Evolutionary conservation across 768 basidiomycete genomes (phyloP).

Genomic region (Podaxis sp.): DNA sequence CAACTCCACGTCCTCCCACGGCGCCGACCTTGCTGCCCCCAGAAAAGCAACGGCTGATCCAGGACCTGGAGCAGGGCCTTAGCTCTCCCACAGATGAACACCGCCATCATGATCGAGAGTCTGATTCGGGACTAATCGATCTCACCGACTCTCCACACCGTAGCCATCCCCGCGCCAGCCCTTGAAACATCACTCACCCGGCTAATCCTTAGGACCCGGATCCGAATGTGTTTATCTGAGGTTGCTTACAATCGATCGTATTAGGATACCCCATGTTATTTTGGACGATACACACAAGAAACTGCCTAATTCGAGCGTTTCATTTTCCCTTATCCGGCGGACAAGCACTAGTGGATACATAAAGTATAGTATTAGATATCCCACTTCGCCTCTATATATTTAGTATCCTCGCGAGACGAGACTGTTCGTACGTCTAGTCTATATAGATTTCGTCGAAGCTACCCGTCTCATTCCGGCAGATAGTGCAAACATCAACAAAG

Average conservation of each 20-base stretch:
- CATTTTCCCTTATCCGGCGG: background rate
- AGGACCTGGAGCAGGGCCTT: slow-evolving; percentile 23
- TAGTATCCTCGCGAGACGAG: slow-evolving; percentile 3
- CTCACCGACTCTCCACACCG: slow-evolving; percentile 5
- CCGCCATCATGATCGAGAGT: slow-evolving; percentile 1
- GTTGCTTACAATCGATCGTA: slow-evolving; percentile 4
- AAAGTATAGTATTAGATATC: background rate
- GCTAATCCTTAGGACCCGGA: background rate
- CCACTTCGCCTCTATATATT: slow-evolving; percentile 15
- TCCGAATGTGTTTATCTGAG: background rate
- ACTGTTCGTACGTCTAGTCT: slow-evolving; percentile 10
- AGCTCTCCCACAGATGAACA: background rate
- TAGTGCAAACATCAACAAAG: slow-evolving; percentile 62
- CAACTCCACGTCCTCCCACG: slow-evolving; percentile 1
- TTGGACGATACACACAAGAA: background rate
- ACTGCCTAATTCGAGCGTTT: background rate
- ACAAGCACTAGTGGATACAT: background rate
- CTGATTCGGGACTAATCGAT: slow-evolving; percentile 1
- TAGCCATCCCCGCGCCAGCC: slow-evolving; percentile 5
- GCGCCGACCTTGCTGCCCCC: slow-evolving; percentile 24
- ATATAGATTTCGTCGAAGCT: slow-evolving; percentile 34
- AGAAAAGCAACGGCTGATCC: slow-evolving; percentile 44
- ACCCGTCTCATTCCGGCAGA: slow-evolving; percentile 55
- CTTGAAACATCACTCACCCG: background rate
- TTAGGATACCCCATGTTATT: slow-evolving; percentile 9